phyloP scores from a whole-genome alignment of 2,329 filamentous ascomycete species.

The Xylaria multiplex region DNA sequence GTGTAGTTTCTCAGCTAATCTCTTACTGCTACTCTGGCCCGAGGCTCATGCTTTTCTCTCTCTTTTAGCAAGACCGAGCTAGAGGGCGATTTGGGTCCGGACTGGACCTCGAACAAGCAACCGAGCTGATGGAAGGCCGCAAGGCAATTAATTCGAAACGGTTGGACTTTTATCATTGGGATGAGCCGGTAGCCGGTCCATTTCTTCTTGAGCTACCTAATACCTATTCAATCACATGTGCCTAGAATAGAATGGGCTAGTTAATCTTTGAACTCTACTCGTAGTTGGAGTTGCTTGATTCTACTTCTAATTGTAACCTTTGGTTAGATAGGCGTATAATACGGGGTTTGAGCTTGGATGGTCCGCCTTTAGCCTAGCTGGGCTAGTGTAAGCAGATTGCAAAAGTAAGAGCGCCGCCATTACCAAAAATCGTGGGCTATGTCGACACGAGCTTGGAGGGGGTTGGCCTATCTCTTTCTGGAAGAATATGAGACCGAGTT shows the following conservation, averaged over 20 bases:
- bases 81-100: too few species aligned
- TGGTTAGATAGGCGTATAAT: neutral
- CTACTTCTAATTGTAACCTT: neutral
- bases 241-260: neutral
- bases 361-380: neutral
- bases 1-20: slow-evolving; percentile 2
- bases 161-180: slow-evolving; percentile 14
- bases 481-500: slow-evolving; percentile 45
- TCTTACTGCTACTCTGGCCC: neutral
- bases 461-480: slow-evolving; percentile 42
- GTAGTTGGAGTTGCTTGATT: slow-evolving; percentile 9
- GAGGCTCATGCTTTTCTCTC: neutral
- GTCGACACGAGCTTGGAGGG: slow-evolving; percentile 24
- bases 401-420: slow-evolving; percentile 13
- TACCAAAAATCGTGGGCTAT: neutral
- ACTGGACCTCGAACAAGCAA: too few species aligned
- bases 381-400: neutral
- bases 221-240: slow-evolving; percentile 15
- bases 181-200: slow-evolving; percentile 16
- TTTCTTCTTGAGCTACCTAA: slow-evolving; percentile 3
- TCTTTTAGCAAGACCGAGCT: too few species aligned
- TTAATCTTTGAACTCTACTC: slow-evolving; percentile 16
- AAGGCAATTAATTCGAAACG: slow-evolving; percentile 20
- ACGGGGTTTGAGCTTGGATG: neutral
- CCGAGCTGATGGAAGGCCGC: slow-evolving; percentile 21